Evolutionary conservation across 2,329 filamentous ascomycete genomes (phyloP), one percentile per base, ranked within the genome.

Genomic region (Colletotrichum endophyticum): DNA sequence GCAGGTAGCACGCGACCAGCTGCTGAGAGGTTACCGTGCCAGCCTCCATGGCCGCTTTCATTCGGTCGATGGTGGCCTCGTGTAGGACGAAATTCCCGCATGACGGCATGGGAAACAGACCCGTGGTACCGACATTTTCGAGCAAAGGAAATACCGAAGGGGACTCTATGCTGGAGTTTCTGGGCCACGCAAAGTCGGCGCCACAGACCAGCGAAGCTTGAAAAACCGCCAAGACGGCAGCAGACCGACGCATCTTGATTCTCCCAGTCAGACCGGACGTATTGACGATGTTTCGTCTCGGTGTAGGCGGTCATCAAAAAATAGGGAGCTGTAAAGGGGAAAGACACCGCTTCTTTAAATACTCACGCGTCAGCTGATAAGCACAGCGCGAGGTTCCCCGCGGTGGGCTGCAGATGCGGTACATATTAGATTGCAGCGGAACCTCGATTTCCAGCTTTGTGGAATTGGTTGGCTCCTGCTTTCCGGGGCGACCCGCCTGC

Each of bases 1-100:
- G 85, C 49, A 94, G 80, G 82, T 94, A 94, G 84, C 93, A 95
- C n/a, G 84, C 80, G 11, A 91, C 86, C 27, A 94, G 85, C 77
- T 94, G 87, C 28, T 89, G 87, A 22, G 89, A 90, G 0, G 90
- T 93, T 75, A 95, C 83, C 13, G 81, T 85, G 6, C 91, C 90
- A n/a, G 83, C 83, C 8, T 79, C 79, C 87, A 95, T 88, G 34
- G 89, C 89, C 6, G 84, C 80, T 80, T 95, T 93, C 80, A 96
- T 89, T 76, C 93, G 85, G 78, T 94, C 92, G 77, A 95, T 93
- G 8, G 91, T 93, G 19, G 92, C 92, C 82, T 95, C 94, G 83
- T 94, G 92, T 19, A 95, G 86, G 64, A 86, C 85, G 78, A 94
- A 88, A 12, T 88, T 89, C 72, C 89, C 84, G 82, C 94, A 95